These are phyloP conservation scores for Aspergillus transmontanensis DNA, from an alignment of 2,329 filamentous ascomycete genomes.

Conservation along the genomic window DNA sequence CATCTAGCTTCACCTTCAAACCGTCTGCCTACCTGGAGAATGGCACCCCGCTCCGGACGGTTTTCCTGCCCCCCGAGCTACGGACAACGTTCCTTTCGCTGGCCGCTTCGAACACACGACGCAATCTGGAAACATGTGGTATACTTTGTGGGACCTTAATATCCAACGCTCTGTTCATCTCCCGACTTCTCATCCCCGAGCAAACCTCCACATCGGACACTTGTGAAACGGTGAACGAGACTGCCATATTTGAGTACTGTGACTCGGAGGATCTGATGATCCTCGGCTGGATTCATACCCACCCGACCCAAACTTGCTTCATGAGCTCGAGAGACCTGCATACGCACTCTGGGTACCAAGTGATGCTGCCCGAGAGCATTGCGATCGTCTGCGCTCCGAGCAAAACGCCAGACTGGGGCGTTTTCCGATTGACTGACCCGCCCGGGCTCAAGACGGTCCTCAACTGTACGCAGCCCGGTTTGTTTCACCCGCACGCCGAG, in stretches of 20 bases:
- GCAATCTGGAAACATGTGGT: conserved; percentile 90
- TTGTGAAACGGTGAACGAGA: conserved; percentile 90
- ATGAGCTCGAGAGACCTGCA: conserved; percentile 94
- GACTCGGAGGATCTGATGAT: conserved; percentile 81
- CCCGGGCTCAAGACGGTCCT: conserved; percentile 86
- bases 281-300: conserved; percentile 96
- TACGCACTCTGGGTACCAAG: conserved; percentile 90
- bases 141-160: conserved; percentile 89
- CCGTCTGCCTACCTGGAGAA: conserved; percentile 89
- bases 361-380: conserved; percentile 94
- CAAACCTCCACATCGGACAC: conserved; percentile 90
- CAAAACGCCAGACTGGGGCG: conserved; percentile 74
- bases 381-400: conserved; percentile 94
- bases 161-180: conserved; percentile 91
- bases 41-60: conserved; percentile 78
- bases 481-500: conserved; percentile 79
- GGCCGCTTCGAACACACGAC: conserved; percentile 73
- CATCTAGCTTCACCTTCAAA: conserved; percentile 72
- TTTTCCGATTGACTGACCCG: conserved; percentile 91
- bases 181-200: conserved; percentile 83
- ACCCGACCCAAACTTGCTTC: conserved; percentile 95
- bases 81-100: conserved; percentile 73
- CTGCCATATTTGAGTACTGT: conserved; percentile 84
- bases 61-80: conserved; percentile 80
- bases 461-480: conserved; percentile 72